Evolutionary conservation across 148 eudicot genomes (phyloP), one percentile per base, ranked within the genome.

Genomic region (Chenopodium berlandieri): DNA sequence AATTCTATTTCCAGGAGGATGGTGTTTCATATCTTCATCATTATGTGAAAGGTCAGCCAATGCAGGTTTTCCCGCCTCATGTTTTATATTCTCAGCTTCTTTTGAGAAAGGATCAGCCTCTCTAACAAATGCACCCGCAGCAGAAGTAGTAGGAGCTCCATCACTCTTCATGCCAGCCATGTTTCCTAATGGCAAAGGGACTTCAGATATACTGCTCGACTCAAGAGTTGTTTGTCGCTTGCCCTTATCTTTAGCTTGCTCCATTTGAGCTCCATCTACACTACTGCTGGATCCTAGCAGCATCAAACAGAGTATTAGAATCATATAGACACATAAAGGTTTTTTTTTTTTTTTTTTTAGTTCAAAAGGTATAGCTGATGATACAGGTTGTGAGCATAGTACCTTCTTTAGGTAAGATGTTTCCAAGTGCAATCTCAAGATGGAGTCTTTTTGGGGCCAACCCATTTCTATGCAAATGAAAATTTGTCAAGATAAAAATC

Each of bases 351-450:
- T 37, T 40, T 40, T 7, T 40, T 40, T 40, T 40, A 40, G 44
- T 40, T 40, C 44, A 74, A 50, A 73, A 4, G 5, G 13, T 17
- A 44, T 9, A 66, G 14, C 62, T 60, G 34, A 68, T 56, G 62
- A 20, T 48, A 75, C 78, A 73, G 10, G 34, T 48, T n/a, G 81
- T 67, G 78, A 17, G 67, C 27, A 69, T 77, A 52, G 32, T 85
- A 94, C 97, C 99, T 88, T 94, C 95, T 85, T 87, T 91, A 1
- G 89, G 71, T 56, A 83, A 83, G 47, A 85, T 85, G 80, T 89
- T 90, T 80, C 98, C 98, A 78, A 96, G 94, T 52, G 99, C 99
- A 86, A 91, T 89, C 77, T 96, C 98, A 82, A 96, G 97, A 88
- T 96, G 97, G 82, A 90, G 84, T 77, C 86, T 88, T 80, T 96